Percentiles rank a stretch among this genome's conserved stretches.
These are phyloP conservation scores for Schwanniomyces vanrijiae DNA, from an alignment of 805 yeast genomes.

Conservation along the genomic window DNA sequence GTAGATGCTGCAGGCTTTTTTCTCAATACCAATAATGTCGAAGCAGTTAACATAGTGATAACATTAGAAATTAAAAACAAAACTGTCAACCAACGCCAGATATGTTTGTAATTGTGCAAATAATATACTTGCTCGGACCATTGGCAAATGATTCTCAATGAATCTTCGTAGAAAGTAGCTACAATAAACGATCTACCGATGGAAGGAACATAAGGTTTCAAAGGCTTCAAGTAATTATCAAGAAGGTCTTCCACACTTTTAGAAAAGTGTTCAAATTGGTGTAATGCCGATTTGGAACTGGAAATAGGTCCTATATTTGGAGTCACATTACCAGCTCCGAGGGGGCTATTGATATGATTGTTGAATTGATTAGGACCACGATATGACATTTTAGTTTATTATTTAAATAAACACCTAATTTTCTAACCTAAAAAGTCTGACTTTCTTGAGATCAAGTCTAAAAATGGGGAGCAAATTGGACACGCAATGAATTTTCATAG, in stretches of 20 bases:
- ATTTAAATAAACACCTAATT: background rate
- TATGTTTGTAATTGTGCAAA: conserved; percentile 73
- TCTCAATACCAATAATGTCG: conserved; percentile 68
- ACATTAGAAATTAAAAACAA: conserved; percentile 66
- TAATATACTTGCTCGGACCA: conserved; percentile 91
- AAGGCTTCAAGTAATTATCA: conserved; percentile 49
- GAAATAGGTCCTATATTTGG: conserved; percentile 32
- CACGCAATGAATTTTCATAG: conserved; percentile 4
- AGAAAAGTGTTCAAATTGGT: conserved; percentile 50
- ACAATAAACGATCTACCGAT: conserved; percentile 89
- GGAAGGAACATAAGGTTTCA: conserved; percentile 78
- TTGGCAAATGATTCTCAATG: conserved; percentile 77
- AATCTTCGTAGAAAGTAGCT: conserved; percentile 90
- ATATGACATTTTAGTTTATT: conserved; percentile 34
- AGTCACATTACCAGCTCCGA: conserved; percentile 19
- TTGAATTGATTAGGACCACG: conserved; percentile 46
- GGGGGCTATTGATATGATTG: conserved; percentile 27
- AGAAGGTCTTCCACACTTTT: conserved; percentile 54
- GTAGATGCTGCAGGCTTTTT: conserved; percentile 72
- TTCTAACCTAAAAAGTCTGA: background rate
- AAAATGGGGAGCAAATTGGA: conserved; percentile 5
- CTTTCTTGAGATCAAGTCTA: background rate
- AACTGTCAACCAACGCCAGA: conserved; percentile 76
- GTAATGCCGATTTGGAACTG: conserved; percentile 24
- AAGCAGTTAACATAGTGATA: conserved; percentile 67